Percentiles rank a stretch among this genome's conserved stretches.
phyloP scores from a whole-genome alignment of 108 stramenopile genomes.

The Cyclotella sp. region DNA sequence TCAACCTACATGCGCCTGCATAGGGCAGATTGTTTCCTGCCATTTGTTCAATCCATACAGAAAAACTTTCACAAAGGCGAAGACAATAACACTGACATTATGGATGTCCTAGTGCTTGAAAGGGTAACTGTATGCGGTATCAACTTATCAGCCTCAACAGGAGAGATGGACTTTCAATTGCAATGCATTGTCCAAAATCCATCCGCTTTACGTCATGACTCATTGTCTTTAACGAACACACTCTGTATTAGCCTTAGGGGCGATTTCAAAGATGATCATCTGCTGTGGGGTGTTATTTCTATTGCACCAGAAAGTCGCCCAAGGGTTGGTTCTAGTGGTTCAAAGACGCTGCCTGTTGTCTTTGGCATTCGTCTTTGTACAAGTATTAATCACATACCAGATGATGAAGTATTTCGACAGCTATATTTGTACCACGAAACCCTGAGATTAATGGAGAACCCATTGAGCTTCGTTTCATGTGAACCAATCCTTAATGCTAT shows the following conservation, averaged over 20 bases:
- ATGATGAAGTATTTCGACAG: background rate
- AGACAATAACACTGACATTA: background rate
- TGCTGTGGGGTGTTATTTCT: slow-evolving; percentile 1
- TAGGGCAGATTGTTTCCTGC: background rate
- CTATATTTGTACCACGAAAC: background rate
- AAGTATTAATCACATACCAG: background rate
- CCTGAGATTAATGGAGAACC: background rate
- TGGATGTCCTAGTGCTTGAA: background rate
- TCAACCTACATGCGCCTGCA: background rate
- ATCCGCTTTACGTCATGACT: background rate
- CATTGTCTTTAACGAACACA: background rate
- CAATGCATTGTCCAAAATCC: slow-evolving; percentile 2
- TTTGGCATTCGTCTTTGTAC: background rate
- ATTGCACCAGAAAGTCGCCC: background rate
- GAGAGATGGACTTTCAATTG: slow-evolving; percentile 1
- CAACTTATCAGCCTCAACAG: background rate
- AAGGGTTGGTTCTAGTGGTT: background rate
- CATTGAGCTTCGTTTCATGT: background rate
- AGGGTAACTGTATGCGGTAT: background rate
- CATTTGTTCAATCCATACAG: background rate
- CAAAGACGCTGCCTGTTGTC: background rate
- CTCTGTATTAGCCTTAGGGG: slow-evolving; percentile 1
- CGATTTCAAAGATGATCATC: background rate
- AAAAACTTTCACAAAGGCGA: background rate
- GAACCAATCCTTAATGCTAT: slow-evolving; percentile 4